These are phyloP conservation scores for Alternaria sp. DNA, from an alignment of 2,329 filamentous ascomycete species.

Conservation along the genomic window DNA sequence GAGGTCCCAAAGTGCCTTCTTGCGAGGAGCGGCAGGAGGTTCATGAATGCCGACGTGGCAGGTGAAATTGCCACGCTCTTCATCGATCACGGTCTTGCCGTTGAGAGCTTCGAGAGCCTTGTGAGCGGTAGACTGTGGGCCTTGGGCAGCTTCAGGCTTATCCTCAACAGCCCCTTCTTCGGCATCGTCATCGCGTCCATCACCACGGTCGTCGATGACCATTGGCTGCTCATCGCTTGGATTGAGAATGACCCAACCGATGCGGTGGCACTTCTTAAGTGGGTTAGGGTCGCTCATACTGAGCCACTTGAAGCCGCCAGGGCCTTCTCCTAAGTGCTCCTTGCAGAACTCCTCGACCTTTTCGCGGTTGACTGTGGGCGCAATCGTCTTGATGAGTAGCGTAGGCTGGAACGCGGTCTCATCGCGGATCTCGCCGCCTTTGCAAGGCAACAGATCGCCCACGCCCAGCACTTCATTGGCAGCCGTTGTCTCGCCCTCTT, in stretches of 20 bases:
- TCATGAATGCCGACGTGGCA: conserved; percentile 97
- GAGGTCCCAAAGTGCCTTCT: conserved; percentile 96
- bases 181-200: conserved; percentile 71
- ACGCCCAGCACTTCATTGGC: conserved; percentile 92
- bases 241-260: conserved; percentile 98
- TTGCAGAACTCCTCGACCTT: conserved; percentile 95
- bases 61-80: conserved; percentile 91
- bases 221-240: conserved; percentile 71
- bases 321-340: conserved; percentile 87
- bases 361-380: conserved; percentile 89
- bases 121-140: conserved; percentile 68
- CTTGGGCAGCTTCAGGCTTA: conserved; percentile 52
- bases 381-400: conserved; percentile 95
- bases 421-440: conserved; percentile 85
- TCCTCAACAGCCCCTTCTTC: conserved; percentile 65
- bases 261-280: conserved; percentile 94
- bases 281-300: conserved; percentile 97
- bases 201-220: conserved; percentile 69
- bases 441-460: conserved; percentile 83
- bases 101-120: conserved; percentile 94
- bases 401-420: conserved; percentile 89
- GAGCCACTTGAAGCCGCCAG: conserved; percentile 93
- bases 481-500: conserved; percentile 91
- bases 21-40: conserved; percentile 81
- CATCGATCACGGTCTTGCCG: conserved; percentile 95